phyloP scores from a whole-genome alignment of 1,139 yeast species.

The Lodderomyces jiufengensis region DNA sequence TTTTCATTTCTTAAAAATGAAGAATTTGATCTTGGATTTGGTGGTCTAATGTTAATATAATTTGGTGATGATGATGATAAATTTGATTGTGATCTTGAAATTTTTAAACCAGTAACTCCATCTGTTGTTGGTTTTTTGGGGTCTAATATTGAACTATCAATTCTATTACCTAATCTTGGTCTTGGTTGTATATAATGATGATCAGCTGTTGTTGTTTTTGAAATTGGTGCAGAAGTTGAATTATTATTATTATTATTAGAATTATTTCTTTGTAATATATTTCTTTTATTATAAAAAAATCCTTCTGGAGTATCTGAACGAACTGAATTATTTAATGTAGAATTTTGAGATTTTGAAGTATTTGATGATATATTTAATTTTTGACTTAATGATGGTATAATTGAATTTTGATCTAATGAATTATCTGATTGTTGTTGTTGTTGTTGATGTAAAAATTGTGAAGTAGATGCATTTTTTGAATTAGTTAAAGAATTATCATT shows the following conservation, averaged over 20 bases:
- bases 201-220: slow-evolving; percentile 2
- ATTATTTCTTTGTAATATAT: slow-evolving; percentile 1
- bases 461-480: slow-evolving; percentile 1
- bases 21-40: slow-evolving; percentile 18
- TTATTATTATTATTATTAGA: too few species aligned
- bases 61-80: slow-evolving; percentile 16
- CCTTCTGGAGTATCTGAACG: slow-evolving; percentile 22
- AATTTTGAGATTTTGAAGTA: too few species aligned
- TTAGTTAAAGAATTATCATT: slow-evolving; percentile 5
- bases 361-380: too few species aligned
- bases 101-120: slow-evolving; percentile 40
- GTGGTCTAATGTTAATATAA: slow-evolving; percentile 1
- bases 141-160: slow-evolving; percentile 40
- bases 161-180: slow-evolving; percentile 26
- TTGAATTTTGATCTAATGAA: slow-evolving; percentile 14
- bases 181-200: slow-evolving; percentile 43
- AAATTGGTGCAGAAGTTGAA: too few species aligned
- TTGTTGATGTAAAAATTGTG: too few species aligned
- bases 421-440: too few species aligned
- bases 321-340: slow-evolving; percentile 6
- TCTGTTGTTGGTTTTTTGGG: slow-evolving; percentile 26
- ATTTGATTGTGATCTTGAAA: slow-evolving; percentile 28
- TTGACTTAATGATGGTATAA: slow-evolving; percentile 17
- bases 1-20: slow-evolving; percentile 15
- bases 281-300: slow-evolving; percentile 22